Conservation (phyloP, 805 yeast species). For the Cyberlindnera xylosilytica region DNA sequence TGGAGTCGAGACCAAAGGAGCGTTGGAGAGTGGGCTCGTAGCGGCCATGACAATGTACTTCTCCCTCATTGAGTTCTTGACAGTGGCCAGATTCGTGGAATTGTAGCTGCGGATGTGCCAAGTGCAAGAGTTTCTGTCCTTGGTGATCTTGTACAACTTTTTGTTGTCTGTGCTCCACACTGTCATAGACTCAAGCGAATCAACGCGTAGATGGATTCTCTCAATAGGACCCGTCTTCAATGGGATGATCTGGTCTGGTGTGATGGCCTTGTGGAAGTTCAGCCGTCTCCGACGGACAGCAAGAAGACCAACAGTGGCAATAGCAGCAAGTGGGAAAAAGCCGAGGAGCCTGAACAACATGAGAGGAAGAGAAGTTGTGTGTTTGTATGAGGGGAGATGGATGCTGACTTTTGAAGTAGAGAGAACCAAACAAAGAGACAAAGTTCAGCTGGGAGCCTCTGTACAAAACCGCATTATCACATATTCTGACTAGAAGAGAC, state of each 20-base stretch:
- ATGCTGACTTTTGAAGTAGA: no score
- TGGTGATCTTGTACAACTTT: conserved; percentile 16
- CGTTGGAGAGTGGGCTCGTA: conserved; percentile 3
- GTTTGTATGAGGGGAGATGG: no score
- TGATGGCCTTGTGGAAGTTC: conserved; percentile 4
- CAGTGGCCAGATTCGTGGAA: conserved; percentile 16
- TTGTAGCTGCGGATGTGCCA: conserved; percentile 19
- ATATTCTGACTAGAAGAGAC: no score
- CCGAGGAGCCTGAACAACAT: neutral
- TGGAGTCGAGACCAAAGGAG: conserved; percentile 22
- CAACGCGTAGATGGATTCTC: conserved; percentile 9
- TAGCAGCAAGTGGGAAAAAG: no score
- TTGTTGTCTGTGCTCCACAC: conserved; percentile 5
- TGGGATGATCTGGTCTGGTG: conserved; percentile 12
- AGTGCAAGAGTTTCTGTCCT: conserved; percentile 5
- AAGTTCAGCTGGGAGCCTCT: no score
- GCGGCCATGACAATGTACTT: conserved; percentile 20
- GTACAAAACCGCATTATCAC: no score
- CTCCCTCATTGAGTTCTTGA: conserved; percentile 15
- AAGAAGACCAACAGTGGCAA: neutral
- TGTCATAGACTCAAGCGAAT: conserved; percentile 6
- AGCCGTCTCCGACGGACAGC: neutral
- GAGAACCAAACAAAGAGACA: no score
- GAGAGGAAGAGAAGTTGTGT: no score
- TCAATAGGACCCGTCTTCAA: conserved; percentile 4